Evolutionary conservation across 2,329 filamentous ascomycete species (phyloP), one percentile per base, ranked within the genome.

Genomic region (Nothophaeocryptopus gaeumannii): DNA sequence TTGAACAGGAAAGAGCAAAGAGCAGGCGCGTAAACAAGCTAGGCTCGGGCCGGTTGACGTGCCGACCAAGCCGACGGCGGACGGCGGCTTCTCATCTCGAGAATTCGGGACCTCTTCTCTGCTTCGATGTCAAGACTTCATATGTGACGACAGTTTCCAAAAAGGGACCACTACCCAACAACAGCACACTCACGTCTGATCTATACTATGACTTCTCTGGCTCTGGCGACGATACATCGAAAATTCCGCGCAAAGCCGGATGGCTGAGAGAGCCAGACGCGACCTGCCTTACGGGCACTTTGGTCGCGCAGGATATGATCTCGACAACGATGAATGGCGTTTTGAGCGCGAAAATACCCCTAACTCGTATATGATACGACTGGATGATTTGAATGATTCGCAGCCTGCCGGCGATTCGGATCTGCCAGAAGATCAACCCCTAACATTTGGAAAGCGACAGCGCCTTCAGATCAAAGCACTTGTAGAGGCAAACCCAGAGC

Each of bases 281-380:
- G 72, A 78, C 68, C 71, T 81, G 44, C 70, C 74, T 46, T 76
- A 75, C 59, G 80, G 80, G 65, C 76, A 80, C 60, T 71, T 78
- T 50, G 80, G 79, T 51, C 68, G 72, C 48, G 63, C 76, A 36
- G 66, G 67, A 5, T 83, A 82, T 63, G 64, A 74, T 47, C 51
- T 70, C 1, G 72, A 78, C 5, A 69, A 68, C 5, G 68, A 70
- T 37, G 54, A 66, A 47, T 83, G 80, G 80, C 58, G 34, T 13
- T 64, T 63, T 39, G 51, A 57, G 36, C 60, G 63, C 2, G 20
- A 26, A 26, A 26, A 26, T 26, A 7, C 20, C 20, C 20, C 3
- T 26, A 26, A 26, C 7, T 3, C 20, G 7, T 26, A 3, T 26
- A 26, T 26, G 7, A 26, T 4, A 7, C 20, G 13, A 8, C 5